Evolutionary conservation across 2,329 filamentous ascomycete species (phyloP), one percentile per base, ranked within the genome.

Genomic region (Verticillium nubilum): DNA sequence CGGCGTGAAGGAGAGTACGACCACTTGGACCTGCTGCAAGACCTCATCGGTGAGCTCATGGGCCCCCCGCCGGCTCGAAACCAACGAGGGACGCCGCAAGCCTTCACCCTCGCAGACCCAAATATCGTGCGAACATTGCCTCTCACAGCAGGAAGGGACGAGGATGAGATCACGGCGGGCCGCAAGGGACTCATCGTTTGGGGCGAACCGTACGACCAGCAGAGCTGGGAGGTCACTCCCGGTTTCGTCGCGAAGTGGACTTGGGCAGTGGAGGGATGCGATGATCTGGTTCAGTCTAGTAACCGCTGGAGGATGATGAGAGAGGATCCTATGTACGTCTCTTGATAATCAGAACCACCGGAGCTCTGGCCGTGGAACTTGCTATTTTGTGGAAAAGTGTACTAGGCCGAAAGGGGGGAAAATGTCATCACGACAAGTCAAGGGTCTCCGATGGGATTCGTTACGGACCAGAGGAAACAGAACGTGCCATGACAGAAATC

Each of bases 171-270:
- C 31, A 59, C 61, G 1, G 29, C 37, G 0, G 59, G 60, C n/a
- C 47, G 52, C n/a, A 60, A 59, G 5, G 66, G 67, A 0, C n/a
- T 67, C 2, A 63, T 69, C 19, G 35, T 68, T 10, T 69, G 66
- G 65, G 67, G 67, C 10, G 67, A 68, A 19, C 64, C 67, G 10
- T 60, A 67, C 26, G 52, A 59, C 4, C 62, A 53, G 25, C 58
- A 60, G 17, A 64, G 52, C 10, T 69, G 67, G 67, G 67, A 69
- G 56, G 62, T 61, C 7, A 69, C 65, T 2, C 64, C 66, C 3
- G 61, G 58, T 0, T 69, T 68, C 57, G 42, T 68, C 12, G 31
- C 13, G 4, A 67, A 66, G 29, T 68, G 67, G 65, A 35, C 55
- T 0, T 68, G 65, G 67, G 61, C 50, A 2, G 59, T 67, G 15